phyloP scores from a whole-genome alignment of 1,284 basidiomycete species.

The Puccinia hordei region DNA sequence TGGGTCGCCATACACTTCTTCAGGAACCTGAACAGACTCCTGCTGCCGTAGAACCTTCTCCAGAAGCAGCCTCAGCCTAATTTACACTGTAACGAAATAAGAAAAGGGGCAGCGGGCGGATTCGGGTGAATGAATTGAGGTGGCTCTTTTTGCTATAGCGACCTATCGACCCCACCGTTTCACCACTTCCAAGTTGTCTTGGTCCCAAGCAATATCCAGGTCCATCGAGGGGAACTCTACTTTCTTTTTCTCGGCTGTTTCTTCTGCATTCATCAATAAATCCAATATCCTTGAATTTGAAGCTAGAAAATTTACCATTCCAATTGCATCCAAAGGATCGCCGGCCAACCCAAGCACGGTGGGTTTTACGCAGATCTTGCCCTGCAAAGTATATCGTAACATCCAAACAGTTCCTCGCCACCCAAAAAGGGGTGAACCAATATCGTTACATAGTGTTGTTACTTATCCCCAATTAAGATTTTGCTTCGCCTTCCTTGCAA shows the following conservation, averaged over 20 bases:
- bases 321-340: not conserved
- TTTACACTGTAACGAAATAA: not conserved
- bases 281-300: constrained; percentile 1
- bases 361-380: too few relatives aligned
- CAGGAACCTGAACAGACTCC: constrained; percentile 20
- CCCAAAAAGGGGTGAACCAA: too few relatives aligned
- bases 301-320: not conserved
- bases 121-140: not conserved
- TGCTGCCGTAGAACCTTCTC: constrained; percentile 14
- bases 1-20: not conserved
- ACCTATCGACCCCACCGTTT: not conserved
- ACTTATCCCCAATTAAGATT: too few relatives aligned
- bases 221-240: not conserved
- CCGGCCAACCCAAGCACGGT: too few relatives aligned
- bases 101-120: not conserved
- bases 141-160: not conserved
- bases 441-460: too few relatives aligned
- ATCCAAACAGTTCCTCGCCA: too few relatives aligned
- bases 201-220: not conserved
- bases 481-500: too few relatives aligned
- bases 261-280: not conserved
- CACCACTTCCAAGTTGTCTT: not conserved
- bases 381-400: too few relatives aligned
- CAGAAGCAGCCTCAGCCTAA: constrained; percentile 8
- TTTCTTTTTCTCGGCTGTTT: not conserved